These are phyloP conservation scores for Sesbania bispinosa DNA, from an alignment of 306 rosid genomes.

Conservation along the genomic window DNA sequence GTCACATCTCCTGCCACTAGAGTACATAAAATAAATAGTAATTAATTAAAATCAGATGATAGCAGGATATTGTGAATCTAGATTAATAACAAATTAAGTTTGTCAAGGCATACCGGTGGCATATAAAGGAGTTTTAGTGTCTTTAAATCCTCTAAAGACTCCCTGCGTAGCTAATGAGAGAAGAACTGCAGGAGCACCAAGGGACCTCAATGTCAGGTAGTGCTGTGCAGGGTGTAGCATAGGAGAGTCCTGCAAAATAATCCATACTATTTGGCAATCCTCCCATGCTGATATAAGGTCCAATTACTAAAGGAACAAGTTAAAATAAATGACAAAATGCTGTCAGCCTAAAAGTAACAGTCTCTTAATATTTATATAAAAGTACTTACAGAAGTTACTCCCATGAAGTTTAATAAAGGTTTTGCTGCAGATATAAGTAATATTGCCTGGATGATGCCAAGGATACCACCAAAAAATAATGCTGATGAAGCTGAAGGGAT, in stretches of 20 bases:
- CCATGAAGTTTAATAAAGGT: slow-evolving; percentile 88
- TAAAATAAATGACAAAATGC: background rate
- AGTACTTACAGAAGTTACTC: slow-evolving; percentile 66
- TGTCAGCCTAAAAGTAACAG: background rate
- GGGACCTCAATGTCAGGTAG: slow-evolving; percentile 81
- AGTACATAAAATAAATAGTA: slow-evolving; percentile 26
- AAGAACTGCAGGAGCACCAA: slow-evolving; percentile 98
- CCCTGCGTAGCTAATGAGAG: slow-evolving; percentile 97
- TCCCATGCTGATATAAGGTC: background rate
- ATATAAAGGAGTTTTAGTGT: slow-evolving; percentile 86
- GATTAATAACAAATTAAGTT: background rate
- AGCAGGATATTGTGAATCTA: background rate
- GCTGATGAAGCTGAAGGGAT: slow-evolving; percentile 97
- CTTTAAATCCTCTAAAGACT: slow-evolving; percentile 89
- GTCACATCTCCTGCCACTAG: slow-evolving; percentile 85
- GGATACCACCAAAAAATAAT: slow-evolving; percentile 72
- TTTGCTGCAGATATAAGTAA: slow-evolving; percentile 78
- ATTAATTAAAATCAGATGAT: slow-evolving; percentile 21
- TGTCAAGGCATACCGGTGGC: slow-evolving; percentile 64
- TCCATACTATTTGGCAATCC: background rate
- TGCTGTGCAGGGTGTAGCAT: slow-evolving; percentile 74
- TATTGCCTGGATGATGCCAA: slow-evolving; percentile 73
- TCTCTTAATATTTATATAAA: too few species aligned
- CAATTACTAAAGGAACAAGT: too few species aligned
- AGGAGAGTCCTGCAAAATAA: slow-evolving; percentile 68